Evolutionary conservation across 345 rosid genomes (phyloP).

Genomic region (Carallia brachiata): DNA sequence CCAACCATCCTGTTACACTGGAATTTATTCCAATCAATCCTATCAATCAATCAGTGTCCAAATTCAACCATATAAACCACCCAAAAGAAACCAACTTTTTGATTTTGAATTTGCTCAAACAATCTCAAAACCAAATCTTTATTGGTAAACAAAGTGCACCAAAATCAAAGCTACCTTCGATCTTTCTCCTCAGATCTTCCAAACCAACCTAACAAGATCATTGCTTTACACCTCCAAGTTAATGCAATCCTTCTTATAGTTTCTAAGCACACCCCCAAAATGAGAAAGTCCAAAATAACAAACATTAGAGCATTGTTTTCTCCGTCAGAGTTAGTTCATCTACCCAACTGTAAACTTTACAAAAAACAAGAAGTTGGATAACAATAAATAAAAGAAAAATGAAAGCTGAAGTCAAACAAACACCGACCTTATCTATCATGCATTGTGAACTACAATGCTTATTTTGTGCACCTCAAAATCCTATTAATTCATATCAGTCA

Average conservation of each 20-base stretch:
- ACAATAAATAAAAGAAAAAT: neutral
- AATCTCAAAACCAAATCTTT: slow-evolving; percentile 25
- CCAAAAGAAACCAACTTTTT: slow-evolving; percentile 17
- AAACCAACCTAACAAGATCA: slow-evolving; percentile 29
- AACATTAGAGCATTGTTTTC: slow-evolving; percentile 24
- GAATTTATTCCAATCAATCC: slow-evolving; percentile 9
- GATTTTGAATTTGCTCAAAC: slow-evolving; percentile 15
- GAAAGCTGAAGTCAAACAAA: slow-evolving; percentile 10
- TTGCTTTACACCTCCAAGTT: neutral
- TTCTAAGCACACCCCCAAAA: slow-evolving; percentile 1
- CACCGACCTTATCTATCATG: slow-evolving; percentile 26
- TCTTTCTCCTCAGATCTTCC: slow-evolving; percentile 24
- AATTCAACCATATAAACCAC: slow-evolving; percentile 7
- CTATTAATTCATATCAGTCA: neutral
- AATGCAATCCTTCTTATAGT: neutral
- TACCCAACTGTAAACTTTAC: slow-evolving; percentile 37
- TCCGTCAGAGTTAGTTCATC: slow-evolving; percentile 64
- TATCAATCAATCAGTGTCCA: neutral
- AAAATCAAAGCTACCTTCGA: slow-evolving; percentile 31
- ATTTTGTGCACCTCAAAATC: neutral
- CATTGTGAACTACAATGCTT: slow-evolving; percentile 32
- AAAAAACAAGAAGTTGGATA: slow-evolving; percentile 1
- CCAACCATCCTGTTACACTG: slow-evolving; percentile 52
- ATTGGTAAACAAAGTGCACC: slow-evolving; percentile 39
- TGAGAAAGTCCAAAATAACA: slow-evolving; percentile 12